A percentile compares a stretch with the other conserved stretches of the same genome.
Conservation (phyloP, 352 stramenopile genomes). For the Phytophthora palmivora region DNA sequence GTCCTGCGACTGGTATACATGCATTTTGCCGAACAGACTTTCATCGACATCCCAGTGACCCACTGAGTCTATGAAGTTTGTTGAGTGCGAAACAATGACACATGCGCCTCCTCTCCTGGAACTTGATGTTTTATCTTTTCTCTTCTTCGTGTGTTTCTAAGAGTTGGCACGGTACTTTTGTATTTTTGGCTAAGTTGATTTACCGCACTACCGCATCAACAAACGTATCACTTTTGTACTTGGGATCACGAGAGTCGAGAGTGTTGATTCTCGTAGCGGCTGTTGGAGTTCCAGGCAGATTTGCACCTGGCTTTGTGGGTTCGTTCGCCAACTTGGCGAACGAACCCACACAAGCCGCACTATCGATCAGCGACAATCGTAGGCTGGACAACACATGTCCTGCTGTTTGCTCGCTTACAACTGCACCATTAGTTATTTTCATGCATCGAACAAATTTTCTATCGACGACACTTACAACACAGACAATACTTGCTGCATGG, state of each 20-base stretch:
- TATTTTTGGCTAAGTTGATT: neutral
- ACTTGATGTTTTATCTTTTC: no score
- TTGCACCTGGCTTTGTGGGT: no score
- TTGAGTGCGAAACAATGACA: no score
- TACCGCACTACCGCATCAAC: neutral
- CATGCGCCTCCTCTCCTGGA: no score
- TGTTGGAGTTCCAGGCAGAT: neutral
- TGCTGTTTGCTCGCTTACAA: neutral
- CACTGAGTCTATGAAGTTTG: no score
- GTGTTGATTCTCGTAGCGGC: neutral
- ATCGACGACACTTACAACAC: neutral
- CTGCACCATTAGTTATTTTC: neutral
- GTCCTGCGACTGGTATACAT: no score
- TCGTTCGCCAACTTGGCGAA: no score
- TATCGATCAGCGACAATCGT: neutral
- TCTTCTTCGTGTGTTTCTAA: neutral
- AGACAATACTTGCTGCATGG: neutral
- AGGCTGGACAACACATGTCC: neutral
- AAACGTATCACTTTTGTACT: conserved; percentile 1
- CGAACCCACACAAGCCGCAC: no score
- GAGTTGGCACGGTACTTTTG: neutral
- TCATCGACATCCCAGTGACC: no score
- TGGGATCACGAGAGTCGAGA: conserved; percentile 7
- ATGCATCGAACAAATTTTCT: no score
- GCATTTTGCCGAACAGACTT: no score